Percentiles rank a stretch among this genome's conserved stretches.
phyloP scores from a whole-genome alignment of 768 basidiomycete species.

The Pisolithus marmoratus region DNA sequence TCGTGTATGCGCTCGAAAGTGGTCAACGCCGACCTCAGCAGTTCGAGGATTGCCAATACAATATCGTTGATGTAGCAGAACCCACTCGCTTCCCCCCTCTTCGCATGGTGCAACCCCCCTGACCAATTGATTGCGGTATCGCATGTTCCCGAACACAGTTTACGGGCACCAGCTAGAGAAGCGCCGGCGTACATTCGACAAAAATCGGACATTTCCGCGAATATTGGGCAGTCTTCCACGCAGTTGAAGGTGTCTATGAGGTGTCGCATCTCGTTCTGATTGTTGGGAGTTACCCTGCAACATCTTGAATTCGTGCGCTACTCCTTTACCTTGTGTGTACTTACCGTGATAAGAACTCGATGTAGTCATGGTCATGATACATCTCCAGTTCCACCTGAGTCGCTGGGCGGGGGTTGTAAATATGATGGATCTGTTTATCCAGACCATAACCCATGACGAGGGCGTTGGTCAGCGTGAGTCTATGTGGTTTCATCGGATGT shows the following conservation, averaged over 20 bases:
- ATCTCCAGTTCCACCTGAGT: slow-evolving; percentile 83
- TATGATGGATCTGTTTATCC: slow-evolving; percentile 90
- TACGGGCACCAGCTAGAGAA: slow-evolving; percentile 85
- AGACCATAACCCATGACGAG: slow-evolving; percentile 94
- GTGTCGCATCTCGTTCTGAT: slow-evolving; percentile 60
- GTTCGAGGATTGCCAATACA: slow-evolving; percentile 88
- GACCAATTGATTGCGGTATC: slow-evolving; percentile 99
- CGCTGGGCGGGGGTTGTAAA: slow-evolving; percentile 84
- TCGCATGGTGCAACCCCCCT: slow-evolving; percentile 96
- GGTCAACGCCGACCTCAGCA: slow-evolving; percentile 55
- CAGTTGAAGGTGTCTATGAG: slow-evolving; percentile 88
- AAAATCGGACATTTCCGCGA: slow-evolving; percentile 91
- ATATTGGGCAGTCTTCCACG: slow-evolving; percentile 96
- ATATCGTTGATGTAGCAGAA: slow-evolving; percentile 99
- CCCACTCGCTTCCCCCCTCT: slow-evolving; percentile 95
- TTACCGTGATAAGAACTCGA: slow-evolving; percentile 91
- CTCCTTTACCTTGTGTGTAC: slow-evolving; percentile 14
- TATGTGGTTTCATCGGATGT: slow-evolving; percentile 98
- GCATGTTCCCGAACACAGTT: slow-evolving; percentile 75
- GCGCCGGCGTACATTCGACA: slow-evolving; percentile 92
- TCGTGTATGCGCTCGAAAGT: not conserved
- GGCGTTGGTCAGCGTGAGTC: slow-evolving; percentile 92
- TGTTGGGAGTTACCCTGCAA: slow-evolving; percentile 77
- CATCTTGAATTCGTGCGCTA: not conserved
- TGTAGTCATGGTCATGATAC: slow-evolving; percentile 94